phyloP scores from a whole-genome alignment of 148 eudicot genomes.

The Euryodendron excelsum region DNA sequence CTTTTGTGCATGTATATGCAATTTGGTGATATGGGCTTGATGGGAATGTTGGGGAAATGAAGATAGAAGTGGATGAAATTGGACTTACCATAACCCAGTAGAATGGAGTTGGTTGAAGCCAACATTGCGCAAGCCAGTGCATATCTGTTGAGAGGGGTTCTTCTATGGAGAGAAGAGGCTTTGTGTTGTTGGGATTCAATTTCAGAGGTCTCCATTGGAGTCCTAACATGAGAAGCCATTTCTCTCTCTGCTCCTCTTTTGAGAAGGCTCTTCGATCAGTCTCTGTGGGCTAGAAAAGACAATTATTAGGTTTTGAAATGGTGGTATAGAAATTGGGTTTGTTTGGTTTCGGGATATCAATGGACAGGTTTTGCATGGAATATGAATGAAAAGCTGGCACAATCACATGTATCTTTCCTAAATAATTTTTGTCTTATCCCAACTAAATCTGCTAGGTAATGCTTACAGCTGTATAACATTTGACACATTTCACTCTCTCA shows the following conservation, averaged over 20 bases:
- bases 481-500: too few species aligned
- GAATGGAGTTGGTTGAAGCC: slow-evolving; percentile 83
- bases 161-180: neutral
- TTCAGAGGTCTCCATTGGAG: slow-evolving; percentile 28
- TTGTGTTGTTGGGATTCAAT: slow-evolving; percentile 19
- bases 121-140: slow-evolving; percentile 70
- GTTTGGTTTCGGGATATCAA: too few species aligned
- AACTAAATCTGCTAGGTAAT: too few species aligned
- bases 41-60: neutral
- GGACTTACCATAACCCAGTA: slow-evolving; percentile 70
- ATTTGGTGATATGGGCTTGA: neutral
- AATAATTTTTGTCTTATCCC: too few species aligned
- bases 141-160: slow-evolving; percentile 41
- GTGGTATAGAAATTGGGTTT: too few species aligned
- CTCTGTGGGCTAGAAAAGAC: neutral
- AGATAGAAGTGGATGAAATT: neutral
- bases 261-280: neutral
- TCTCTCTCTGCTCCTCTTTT: neutral
- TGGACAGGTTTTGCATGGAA: too few species aligned
- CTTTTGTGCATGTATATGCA: neutral
- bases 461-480: too few species aligned
- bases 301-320: neutral
- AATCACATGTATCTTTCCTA: too few species aligned
- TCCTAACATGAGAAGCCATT: neutral
- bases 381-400: too few species aligned